Base-by-base conservation (phyloP, 78 protist genomes). In the Protostelium mycophagum region DNA sequence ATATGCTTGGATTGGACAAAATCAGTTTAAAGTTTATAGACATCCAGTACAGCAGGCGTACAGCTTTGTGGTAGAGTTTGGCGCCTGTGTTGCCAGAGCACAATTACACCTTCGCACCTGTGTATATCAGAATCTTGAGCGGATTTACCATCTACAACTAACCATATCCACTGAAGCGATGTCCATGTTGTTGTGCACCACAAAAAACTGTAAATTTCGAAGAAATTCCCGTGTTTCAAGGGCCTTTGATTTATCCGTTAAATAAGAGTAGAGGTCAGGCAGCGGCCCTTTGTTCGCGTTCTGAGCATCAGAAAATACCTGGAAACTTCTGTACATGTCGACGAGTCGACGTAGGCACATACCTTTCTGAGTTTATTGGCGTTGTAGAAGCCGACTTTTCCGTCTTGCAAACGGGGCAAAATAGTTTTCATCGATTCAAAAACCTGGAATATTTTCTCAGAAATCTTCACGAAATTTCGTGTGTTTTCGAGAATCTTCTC, bases 171-270 rank as follows among this genome's bases (percentile, higher is more conserved):
- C 23, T 1, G 88, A 28, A 1, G 38, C 0, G 29, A 86, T 36
- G 38, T 86, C 88, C 88, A 86, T 86, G 38, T 86, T 86, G 88
- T 86, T 86, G 88, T 86, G 88, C 1, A 86, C 73, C 63, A 86
- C 88, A 38, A 86, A 28, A 38, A 86, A 86, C 88, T 86, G 88
- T 5, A 34, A 9, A 36, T 86, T 86, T 34, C 25, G 38, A n/a
- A 86, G 1, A 38, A 34, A 34, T 16, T 25, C 37, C 1, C 88
- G 16, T 28, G 88, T 36, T 5, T 28, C 38, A 1, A 9, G 63
- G 29, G 88, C 86, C 10, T 85, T 51, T 16, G 73, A 51, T 51
- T 51, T 51, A 16, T 51, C 73, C 73, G 73, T 51, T 16, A 51
- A 16, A 51, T 51, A 51, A 51, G 16, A 5, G 73, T 51, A 51